Evolutionary conservation across 1,139 yeast species (phyloP), one percentile per base, ranked within the genome.

Genomic region (Geotrichum siamense): DNA sequence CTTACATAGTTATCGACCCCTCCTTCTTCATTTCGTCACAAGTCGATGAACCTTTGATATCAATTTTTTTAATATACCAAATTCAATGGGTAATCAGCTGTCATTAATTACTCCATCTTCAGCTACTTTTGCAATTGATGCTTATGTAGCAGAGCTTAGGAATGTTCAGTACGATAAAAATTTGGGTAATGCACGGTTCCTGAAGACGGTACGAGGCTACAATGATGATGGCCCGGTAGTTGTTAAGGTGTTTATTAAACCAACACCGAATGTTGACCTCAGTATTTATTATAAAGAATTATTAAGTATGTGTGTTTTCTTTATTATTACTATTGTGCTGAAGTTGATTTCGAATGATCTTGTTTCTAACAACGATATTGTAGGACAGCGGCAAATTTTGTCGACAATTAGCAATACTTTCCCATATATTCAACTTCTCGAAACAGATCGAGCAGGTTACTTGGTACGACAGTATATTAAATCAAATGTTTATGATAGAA

Each of bases 401-500:
- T 71, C 62, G 39, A 62, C 54, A 35, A 69, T 76, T 37, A 79
- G 80, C 10, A 82, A 81, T 54, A 80, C 79, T 2, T 61, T 86
- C 20, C 82, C 94, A 2, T 89, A 81, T 65, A 70, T 76, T 46
- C 75, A 80, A 48, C 67, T 91, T 36, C 71, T 87, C 20, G 96
- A 89, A 58, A 86, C 96, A 0, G 94, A 84, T 47, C 70, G 96
- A 43, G 97, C 97, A 0, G 95, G 94, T 0, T 93, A 91, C 62
- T 64, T 89, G 41, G 78, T 89, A 45, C 72, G 98, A 46, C 97
- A 89, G 54, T 78, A 78, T 67, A 68, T 85, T 45, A 75, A 80
- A 54, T 78, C 82, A 32, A 87, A 84, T 55, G 65, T 89, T 26
- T 87, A 87, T 57, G 98, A 93, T 58, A 67, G 97, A 49, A 70